These are phyloP conservation scores for Fraxinus greggii DNA, from an alignment of 305 asterid genomes.

Conservation along the genomic window DNA sequence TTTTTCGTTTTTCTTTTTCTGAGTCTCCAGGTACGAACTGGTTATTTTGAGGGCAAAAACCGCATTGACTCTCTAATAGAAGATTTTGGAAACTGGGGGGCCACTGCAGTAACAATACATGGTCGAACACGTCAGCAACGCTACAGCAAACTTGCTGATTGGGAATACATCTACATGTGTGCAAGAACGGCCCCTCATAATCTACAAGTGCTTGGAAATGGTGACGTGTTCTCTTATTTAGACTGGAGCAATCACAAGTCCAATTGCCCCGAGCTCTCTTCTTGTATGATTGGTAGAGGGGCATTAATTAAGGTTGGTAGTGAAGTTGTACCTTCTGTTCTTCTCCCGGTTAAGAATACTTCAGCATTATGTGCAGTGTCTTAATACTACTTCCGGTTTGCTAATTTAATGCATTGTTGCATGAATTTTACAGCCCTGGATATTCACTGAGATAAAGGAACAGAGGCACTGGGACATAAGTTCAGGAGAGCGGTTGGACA, in stretches of 20 bases:
- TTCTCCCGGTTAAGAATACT: background rate
- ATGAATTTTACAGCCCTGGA: constrained; percentile 75
- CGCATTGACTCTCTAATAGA: constrained; percentile 76
- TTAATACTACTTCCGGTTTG: background rate
- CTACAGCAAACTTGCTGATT: constrained; percentile 86
- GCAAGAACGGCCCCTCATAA: constrained; percentile 57
- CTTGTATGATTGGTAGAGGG: constrained; percentile 92
- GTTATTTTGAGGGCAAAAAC: constrained; percentile 87
- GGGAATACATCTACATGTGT: constrained; percentile 77
- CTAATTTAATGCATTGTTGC: background rate
- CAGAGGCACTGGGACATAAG: constrained; percentile 96
- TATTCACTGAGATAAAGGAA: constrained; percentile 92
- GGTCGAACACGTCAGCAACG: constrained; percentile 94
- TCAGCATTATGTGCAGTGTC: background rate
- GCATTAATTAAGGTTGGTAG: constrained; percentile 72
- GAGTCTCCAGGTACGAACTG: constrained; percentile 72
- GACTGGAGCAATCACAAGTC: constrained; percentile 78
- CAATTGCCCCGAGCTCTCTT: constrained; percentile 75
- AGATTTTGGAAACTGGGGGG: constrained; percentile 85
- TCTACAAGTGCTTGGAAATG: constrained; percentile 85
- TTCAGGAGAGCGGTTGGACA: constrained; percentile 70
- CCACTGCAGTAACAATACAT: constrained; percentile 77
- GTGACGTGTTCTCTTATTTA: constrained; percentile 76
- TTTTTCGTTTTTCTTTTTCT: constrained; percentile 9
- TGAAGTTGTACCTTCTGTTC: constrained; percentile 25